Percentiles rank a stretch among this genome's conserved stretches.
Evolutionary conservation across 2,329 filamentous ascomycete genomes (phyloP).

Genomic region (Penicillium sp.): DNA sequence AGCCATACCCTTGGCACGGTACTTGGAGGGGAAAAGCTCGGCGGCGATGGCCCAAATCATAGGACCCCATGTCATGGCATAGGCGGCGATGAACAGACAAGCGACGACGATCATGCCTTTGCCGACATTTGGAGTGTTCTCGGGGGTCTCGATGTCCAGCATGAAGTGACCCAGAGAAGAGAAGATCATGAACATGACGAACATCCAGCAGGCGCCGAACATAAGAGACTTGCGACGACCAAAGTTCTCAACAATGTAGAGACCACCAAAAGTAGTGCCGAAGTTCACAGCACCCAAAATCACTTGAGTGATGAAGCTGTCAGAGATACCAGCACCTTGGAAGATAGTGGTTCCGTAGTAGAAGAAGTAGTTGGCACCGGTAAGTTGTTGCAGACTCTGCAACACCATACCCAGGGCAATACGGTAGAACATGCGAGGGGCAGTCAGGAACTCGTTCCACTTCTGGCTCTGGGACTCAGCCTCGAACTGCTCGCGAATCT

Average conservation of each 20-base stretch:
- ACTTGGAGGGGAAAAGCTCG: constrained; percentile 49
- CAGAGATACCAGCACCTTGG: constrained; percentile 65
- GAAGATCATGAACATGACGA: constrained; percentile 68
- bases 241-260: constrained; percentile 71
- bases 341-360: constrained; percentile 63
- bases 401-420: constrained; percentile 47
- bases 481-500: constrained; percentile 62
- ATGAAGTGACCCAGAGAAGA: constrained; percentile 58
- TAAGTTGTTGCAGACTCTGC: constrained; percentile 51
- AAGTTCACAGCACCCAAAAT: constrained; percentile 72
- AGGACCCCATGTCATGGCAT: constrained; percentile 71
- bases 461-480: constrained; percentile 50
- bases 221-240: constrained; percentile 72
- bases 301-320: constrained; percentile 67
- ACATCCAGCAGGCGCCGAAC: constrained; percentile 68
- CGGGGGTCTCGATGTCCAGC: constrained; percentile 43
- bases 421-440: constrained; percentile 52
- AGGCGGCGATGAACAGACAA: constrained; percentile 72
- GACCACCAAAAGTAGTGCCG: constrained; percentile 65
- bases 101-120: constrained; percentile 73
- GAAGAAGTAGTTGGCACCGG: constrained; percentile 53
- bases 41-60: constrained; percentile 55
- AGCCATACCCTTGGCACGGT: constrained; percentile 75
- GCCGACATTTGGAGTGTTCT: constrained; percentile 55
- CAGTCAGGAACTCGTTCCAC: constrained; percentile 50